Conservation (phyloP, 2,329 filamentous ascomycete genomes). For the Dryadomyces sulphureus region DNA sequence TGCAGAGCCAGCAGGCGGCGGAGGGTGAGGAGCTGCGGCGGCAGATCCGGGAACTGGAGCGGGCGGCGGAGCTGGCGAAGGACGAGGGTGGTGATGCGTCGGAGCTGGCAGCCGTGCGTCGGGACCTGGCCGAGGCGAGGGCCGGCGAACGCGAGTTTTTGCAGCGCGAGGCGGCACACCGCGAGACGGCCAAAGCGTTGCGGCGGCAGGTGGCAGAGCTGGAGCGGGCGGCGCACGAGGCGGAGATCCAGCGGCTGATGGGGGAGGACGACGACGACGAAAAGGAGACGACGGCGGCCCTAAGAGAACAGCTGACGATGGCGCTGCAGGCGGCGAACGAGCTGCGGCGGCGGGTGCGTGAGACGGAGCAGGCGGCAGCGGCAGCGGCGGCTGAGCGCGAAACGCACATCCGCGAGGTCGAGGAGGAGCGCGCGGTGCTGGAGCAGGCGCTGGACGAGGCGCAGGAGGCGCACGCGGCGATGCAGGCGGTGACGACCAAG, state of each 20-base stretch:
- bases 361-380: conserved; percentile 32
- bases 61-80: conserved; percentile 31
- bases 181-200: conserved; percentile 45
- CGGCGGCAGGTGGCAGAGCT: conserved; percentile 52
- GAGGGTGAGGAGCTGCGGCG: conserved; percentile 45
- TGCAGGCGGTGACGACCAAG: conserved; percentile 16
- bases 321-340: conserved; percentile 46
- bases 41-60: conserved; percentile 51
- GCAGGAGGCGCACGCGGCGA: conserved; percentile 28
- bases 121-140: conserved; percentile 48
- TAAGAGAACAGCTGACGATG: conserved; percentile 45
- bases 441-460: conserved; percentile 44
- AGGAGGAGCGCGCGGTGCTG: conserved; percentile 42
- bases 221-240: conserved; percentile 52
- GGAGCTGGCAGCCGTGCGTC: conserved; percentile 46
- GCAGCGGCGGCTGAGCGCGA: conserved; percentile 27
- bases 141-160: conserved; percentile 50
- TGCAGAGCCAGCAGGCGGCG: conserved; percentile 32
- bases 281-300: conserved; percentile 22
- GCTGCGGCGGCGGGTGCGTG: conserved; percentile 30
- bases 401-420: conserved; percentile 37
- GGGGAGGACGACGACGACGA: conserved; percentile 31
- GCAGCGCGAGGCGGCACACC: conserved; percentile 50
- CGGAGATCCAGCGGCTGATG: conserved; percentile 33
- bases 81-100: conserved; percentile 23